Percentiles rank a stretch among this genome's conserved stretches.
Evolutionary conservation across 1,139 yeast genomes (phyloP).

Genomic region (Suzukiozyma palmioleophila): DNA sequence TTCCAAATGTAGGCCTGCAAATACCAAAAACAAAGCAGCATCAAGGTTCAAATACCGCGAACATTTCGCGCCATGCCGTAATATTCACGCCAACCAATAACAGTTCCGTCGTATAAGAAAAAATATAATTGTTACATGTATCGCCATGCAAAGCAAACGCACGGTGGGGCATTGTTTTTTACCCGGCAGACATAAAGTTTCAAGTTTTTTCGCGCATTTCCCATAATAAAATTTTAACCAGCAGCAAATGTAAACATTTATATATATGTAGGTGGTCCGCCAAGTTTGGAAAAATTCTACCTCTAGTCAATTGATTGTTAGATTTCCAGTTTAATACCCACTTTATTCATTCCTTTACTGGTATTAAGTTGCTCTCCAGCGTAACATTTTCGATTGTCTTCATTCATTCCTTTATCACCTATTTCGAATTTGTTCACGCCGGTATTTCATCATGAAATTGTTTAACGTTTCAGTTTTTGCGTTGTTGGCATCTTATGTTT

Average conservation of each 20-base stretch:
- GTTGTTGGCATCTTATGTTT: not conserved
- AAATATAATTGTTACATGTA: too few relatives aligned
- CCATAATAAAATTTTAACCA: not conserved
- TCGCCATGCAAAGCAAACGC: too few relatives aligned
- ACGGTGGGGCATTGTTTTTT: too few relatives aligned
- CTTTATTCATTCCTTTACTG: constrained; percentile 1
- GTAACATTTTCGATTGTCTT: too few relatives aligned
- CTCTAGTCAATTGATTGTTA: not conserved
- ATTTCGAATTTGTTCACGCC: constrained; percentile 10
- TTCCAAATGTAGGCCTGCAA: too few relatives aligned
- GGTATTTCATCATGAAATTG: constrained; percentile 4
- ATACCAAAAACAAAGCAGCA: too few relatives aligned
- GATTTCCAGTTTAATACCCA: constrained; percentile 1
- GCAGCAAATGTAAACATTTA: not conserved
- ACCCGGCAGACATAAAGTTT: too few relatives aligned
- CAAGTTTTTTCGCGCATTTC: not conserved
- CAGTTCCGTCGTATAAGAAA: too few relatives aligned
- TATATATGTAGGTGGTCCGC: constrained; percentile 1
- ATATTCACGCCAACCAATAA: too few relatives aligned
- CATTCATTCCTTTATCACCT: constrained; percentile 9
- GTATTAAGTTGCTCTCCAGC: too few relatives aligned
- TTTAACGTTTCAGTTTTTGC: constrained; percentile 1
- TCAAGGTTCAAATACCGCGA: too few relatives aligned
- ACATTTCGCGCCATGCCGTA: too few relatives aligned
- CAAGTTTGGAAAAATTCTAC: not conserved